These are phyloP conservation scores for Verticillium isaacii DNA, from an alignment of 2,329 filamentous ascomycete genomes.

Conservation along the genomic window DNA sequence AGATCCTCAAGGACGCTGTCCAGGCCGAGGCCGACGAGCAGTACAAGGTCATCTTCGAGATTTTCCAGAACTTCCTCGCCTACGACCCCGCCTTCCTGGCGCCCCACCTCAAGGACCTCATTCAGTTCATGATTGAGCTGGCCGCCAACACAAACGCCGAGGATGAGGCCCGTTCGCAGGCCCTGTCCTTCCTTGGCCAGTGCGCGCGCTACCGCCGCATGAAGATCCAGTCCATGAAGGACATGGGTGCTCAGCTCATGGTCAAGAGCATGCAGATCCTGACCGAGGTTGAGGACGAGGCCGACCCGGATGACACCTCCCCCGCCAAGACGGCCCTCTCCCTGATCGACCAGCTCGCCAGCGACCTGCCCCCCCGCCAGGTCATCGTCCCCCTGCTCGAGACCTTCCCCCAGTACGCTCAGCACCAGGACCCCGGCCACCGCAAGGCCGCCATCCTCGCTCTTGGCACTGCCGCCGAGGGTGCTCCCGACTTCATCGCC, in stretches of 20 bases:
- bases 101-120: constrained; percentile 81
- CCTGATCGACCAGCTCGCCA: constrained; percentile 83
- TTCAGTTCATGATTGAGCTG: constrained; percentile 91
- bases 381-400: constrained; percentile 90
- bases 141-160: constrained; percentile 71
- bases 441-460: constrained; percentile 88
- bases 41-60: constrained; percentile 86
- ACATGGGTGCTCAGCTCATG: constrained; percentile 81
- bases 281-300: constrained; percentile 80
- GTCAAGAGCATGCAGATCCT: constrained; percentile 84
- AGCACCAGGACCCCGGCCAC: constrained; percentile 68
- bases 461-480: constrained; percentile 91
- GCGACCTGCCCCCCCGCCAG: constrained; percentile 84
- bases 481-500: constrained; percentile 93
- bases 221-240: constrained; percentile 86
- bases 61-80: constrained; percentile 91
- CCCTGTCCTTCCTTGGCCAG: constrained; percentile 90
- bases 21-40: constrained; percentile 79
- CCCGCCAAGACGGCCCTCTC: constrained; percentile 81
- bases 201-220: constrained; percentile 87
- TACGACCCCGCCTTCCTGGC: constrained; percentile 83
- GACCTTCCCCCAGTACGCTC: constrained; percentile 76
- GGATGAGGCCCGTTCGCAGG: constrained; percentile 83
- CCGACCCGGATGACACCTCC: constrained; percentile 69
- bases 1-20: constrained; percentile 80